Evolutionary conservation across 805 yeast genomes (phyloP).

Genomic region (Wickerhamiella brachini): DNA sequence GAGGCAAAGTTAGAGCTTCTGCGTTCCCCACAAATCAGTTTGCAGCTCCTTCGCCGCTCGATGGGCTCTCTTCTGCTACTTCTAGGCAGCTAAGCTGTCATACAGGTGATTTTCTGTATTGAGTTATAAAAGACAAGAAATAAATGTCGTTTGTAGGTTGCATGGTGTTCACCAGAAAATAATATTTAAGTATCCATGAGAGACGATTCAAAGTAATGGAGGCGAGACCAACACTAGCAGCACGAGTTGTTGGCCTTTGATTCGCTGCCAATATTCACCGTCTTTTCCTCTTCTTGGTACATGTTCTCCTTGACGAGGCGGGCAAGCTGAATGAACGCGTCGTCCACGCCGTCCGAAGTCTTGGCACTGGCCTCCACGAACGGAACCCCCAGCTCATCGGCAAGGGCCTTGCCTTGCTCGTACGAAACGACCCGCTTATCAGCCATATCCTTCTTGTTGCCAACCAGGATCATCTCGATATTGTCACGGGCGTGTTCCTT

Average conservation of each 20-base stretch:
- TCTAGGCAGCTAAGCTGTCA: too few species aligned
- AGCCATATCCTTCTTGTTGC: slow-evolving; percentile 87
- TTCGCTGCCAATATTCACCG: slow-evolving; percentile 21
- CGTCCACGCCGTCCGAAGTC: slow-evolving; percentile 81
- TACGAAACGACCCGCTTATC: slow-evolving; percentile 74
- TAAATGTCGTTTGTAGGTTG: too few species aligned
- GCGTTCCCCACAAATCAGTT: too few species aligned
- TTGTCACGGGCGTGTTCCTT: slow-evolving; percentile 94
- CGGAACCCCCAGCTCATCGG: slow-evolving; percentile 74
- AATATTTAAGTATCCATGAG: neutral
- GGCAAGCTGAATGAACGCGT: slow-evolving; percentile 81
- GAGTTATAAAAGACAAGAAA: too few species aligned
- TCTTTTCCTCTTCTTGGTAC: slow-evolving; percentile 26
- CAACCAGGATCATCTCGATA: slow-evolving; percentile 86
- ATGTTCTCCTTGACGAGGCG: slow-evolving; percentile 72
- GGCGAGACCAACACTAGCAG: slow-evolving; percentile 21
- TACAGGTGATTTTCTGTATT: too few species aligned
- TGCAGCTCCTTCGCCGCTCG: too few species aligned
- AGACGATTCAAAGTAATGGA: too few species aligned
- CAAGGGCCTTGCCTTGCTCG: slow-evolving; percentile 85
- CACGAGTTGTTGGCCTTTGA: slow-evolving; percentile 19
- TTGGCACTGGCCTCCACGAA: slow-evolving; percentile 96
- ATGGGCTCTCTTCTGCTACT: too few species aligned
- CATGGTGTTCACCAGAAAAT: neutral
- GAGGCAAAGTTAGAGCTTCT: too few species aligned